Evolutionary conservation across 768 basidiomycete species (phyloP).

Genomic region (Collybia nuda): DNA sequence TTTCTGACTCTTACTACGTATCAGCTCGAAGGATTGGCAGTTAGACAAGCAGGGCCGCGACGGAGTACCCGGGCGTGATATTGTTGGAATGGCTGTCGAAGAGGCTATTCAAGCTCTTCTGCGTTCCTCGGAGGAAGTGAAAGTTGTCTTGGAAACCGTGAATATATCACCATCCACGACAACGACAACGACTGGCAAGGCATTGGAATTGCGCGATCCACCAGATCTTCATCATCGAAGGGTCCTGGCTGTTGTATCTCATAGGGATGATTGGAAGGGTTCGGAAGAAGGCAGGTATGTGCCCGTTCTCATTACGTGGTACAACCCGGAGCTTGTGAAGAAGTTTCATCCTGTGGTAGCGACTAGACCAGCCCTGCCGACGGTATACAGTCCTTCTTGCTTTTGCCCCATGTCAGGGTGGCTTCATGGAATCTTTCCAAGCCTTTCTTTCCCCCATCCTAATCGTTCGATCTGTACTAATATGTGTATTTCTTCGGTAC

Average conservation of each 20-base stretch:
- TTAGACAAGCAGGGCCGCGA: not conserved
- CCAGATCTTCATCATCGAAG: conserved; percentile 26
- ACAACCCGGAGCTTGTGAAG: not conserved
- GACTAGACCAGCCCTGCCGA: no score
- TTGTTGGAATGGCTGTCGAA: conserved; percentile 1
- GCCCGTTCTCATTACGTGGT: conserved; percentile 5
- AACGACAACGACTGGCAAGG: not conserved
- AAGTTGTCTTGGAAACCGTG: conserved; percentile 39
- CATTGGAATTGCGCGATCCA: not conserved
- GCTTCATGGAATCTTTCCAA: no score
- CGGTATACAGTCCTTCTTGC: no score
- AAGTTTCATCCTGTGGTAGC: not conserved
- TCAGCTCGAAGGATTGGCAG: no score
- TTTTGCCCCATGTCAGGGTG: no score
- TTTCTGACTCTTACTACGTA: no score
- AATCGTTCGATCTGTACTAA: no score
- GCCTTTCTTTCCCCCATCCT: no score
- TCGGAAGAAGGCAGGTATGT: conserved; percentile 58
- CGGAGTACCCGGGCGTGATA: no score
- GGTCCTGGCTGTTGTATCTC: conserved; percentile 51
- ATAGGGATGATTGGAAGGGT: conserved; percentile 37
- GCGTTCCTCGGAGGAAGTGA: conserved; percentile 42
- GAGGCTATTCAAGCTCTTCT: conserved; percentile 13
- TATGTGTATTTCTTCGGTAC: conserved; percentile 7
- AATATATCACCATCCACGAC: conserved; percentile 17